phyloP scores from a whole-genome alignment of 2,329 filamentous ascomycete species.

The Trichophyton rubrum region DNA sequence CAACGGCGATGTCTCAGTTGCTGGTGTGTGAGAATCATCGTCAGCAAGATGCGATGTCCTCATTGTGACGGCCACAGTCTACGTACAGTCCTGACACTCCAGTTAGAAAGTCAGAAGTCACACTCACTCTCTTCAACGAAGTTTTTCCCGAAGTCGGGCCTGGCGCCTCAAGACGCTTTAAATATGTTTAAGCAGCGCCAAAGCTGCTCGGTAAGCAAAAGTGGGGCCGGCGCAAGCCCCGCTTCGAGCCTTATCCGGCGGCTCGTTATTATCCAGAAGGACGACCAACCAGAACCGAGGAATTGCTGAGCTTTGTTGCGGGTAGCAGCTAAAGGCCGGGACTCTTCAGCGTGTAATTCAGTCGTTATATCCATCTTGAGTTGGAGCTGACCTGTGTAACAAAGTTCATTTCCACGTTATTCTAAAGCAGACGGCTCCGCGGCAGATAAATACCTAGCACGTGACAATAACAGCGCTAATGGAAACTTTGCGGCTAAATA shows the following conservation, averaged over 20 bases:
- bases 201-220: constrained; percentile 3
- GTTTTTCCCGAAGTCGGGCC: neutral
- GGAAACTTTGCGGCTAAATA: neutral
- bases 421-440: neutral
- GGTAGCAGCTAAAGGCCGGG: too few relatives aligned
- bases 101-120: neutral
- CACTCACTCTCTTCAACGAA: neutral
- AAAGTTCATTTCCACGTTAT: neutral
- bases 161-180: neutral
- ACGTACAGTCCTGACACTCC: neutral
- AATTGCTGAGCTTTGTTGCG: too few relatives aligned
- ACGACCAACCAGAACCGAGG: neutral
- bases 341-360: neutral
- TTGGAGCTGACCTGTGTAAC: neutral
- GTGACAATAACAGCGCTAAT: neutral
- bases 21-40: neutral
- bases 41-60: constrained; percentile 2
- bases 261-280: neutral
- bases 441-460: neutral
- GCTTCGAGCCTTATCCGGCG: neutral
- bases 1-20: constrained; percentile 37
- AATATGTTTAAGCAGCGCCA: neutral
- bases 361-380: neutral
- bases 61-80: constrained; percentile 3
- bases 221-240: neutral